Percentiles rank a stretch among this genome's conserved stretches.
These are phyloP conservation scores for Podila epicladia DNA, from an alignment of 192 early-diverging fungal genomes.

Conservation along the genomic window DNA sequence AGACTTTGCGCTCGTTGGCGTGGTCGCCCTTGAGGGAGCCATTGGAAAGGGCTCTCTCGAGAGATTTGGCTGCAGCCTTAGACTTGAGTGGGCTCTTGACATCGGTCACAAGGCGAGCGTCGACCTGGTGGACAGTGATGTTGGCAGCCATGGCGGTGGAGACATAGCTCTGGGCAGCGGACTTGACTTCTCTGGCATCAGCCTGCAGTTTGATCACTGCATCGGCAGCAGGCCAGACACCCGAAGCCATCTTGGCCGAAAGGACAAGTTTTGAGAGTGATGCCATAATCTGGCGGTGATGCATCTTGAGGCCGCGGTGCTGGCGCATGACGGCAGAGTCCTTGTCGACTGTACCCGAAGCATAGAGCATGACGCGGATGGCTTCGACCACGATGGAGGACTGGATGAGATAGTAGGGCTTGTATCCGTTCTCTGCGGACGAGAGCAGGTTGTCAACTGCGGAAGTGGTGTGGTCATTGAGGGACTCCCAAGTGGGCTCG, in stretches of 20 bases:
- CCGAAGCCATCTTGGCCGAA: conserved; percentile 64
- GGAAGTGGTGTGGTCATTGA: conserved; percentile 16
- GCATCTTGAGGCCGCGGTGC: conserved; percentile 70
- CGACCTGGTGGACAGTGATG: conserved; percentile 39
- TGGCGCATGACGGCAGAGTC: conserved; percentile 72
- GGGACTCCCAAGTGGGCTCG: conserved; percentile 30
- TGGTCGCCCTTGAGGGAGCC: conserved; percentile 20
- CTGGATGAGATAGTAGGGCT: conserved; percentile 37
- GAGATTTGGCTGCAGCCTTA: not conserved
- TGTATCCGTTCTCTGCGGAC: conserved; percentile 28
- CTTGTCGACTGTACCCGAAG: conserved; percentile 77
- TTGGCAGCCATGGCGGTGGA: conserved; percentile 34
- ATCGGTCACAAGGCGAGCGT: conserved; percentile 41
- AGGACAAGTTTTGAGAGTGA: conserved; percentile 82
- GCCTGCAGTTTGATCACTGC: conserved; percentile 75
- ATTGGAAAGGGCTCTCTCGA: conserved; percentile 24
- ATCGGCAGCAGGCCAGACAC: conserved; percentile 90
- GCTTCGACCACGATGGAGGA: conserved; percentile 68
- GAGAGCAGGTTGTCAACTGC: conserved; percentile 25
- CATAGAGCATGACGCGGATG: conserved; percentile 86
- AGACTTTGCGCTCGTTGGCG: conserved; percentile 22
- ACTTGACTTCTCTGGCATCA: conserved; percentile 78
- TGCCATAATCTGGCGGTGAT: conserved; percentile 83
- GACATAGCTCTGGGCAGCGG: conserved; percentile 76
- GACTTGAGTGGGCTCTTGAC: conserved; percentile 32